Conservation (phyloP, 805 yeast species). For the Lachancea mirantina region DNA sequence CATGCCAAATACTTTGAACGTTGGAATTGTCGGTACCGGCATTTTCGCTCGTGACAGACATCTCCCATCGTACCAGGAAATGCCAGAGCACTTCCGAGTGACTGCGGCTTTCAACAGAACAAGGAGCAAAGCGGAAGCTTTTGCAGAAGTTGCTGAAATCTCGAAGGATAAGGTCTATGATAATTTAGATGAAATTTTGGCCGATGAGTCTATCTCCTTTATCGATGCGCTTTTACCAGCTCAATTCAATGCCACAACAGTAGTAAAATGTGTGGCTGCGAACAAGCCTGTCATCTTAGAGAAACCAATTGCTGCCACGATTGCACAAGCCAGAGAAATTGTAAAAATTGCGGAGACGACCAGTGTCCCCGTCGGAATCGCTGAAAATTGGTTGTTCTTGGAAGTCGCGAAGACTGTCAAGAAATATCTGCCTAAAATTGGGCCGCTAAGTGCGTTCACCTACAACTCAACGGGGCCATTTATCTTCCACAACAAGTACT, state of each 20-base stretch:
- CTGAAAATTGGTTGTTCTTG: constrained; percentile 82
- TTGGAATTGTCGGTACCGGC: constrained; percentile 74
- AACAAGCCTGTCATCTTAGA: constrained; percentile 78
- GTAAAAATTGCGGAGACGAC: constrained; percentile 58
- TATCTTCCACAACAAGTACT: constrained; percentile 51
- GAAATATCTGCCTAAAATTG: constrained; percentile 61
- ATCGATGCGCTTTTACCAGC: constrained; percentile 89
- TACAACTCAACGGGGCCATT: constrained; percentile 72
- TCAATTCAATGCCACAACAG: constrained; percentile 62
- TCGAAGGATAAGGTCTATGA: constrained; percentile 47
- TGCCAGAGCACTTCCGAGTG: constrained; percentile 46
- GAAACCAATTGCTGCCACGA: constrained; percentile 86
- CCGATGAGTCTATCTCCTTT: constrained; percentile 60
- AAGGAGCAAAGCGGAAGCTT: constrained; percentile 69
- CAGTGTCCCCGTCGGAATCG: constrained; percentile 62
- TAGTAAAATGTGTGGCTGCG: constrained; percentile 61
- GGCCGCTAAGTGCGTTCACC: constrained; percentile 60
- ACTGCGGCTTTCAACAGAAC: constrained; percentile 80
- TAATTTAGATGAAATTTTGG: constrained; percentile 54
- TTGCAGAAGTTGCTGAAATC: constrained; percentile 59
- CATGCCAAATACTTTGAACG: constrained; percentile 33
- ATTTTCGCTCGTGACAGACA: constrained; percentile 84
- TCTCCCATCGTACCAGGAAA: constrained; percentile 59
- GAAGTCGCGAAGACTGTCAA: constrained; percentile 50
- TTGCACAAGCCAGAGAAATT: constrained; percentile 73